phyloP scores from a whole-genome alignment of 345 rosid species.

The Acer negundo region DNA sequence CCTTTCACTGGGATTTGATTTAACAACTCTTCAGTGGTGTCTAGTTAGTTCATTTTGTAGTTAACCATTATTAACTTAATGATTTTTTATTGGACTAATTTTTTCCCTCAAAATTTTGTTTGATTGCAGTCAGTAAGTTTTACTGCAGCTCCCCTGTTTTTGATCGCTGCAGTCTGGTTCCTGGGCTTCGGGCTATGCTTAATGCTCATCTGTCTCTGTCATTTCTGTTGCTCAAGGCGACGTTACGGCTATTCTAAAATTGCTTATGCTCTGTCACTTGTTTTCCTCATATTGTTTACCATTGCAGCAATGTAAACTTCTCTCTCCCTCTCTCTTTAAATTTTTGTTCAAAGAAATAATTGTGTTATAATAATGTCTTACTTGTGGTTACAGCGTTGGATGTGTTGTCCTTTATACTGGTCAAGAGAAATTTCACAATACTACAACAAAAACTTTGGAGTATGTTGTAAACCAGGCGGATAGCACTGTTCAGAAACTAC shows the following conservation, averaged over 20 bases:
- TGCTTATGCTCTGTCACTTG: constrained; percentile 71
- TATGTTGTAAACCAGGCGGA: constrained; percentile 81
- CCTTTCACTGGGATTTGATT: not conserved
- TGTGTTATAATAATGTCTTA: constrained; percentile 5
- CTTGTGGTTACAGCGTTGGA: constrained; percentile 62
- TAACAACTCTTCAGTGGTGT: not conserved
- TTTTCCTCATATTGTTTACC: constrained; percentile 67
- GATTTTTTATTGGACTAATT: constrained; percentile 2
- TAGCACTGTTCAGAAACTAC: constrained; percentile 54
- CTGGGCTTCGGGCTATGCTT: constrained; percentile 71
- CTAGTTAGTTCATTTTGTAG: not conserved
- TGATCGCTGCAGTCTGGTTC: constrained; percentile 70
- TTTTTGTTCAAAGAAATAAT: not conserved
- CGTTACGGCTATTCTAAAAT: constrained; percentile 59
- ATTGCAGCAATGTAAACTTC: constrained; percentile 58
- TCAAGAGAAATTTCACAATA: constrained; percentile 67
- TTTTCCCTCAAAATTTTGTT: constrained; percentile 20
- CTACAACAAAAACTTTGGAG: constrained; percentile 66
- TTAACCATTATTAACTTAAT: not conserved
- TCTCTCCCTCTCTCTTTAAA: constrained; percentile 9
- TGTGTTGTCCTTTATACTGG: constrained; percentile 76
- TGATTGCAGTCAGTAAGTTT: constrained; percentile 80
- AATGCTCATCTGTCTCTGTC: constrained; percentile 46
- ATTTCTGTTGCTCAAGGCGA: constrained; percentile 46
- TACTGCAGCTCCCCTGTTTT: constrained; percentile 77